Evolutionary conservation across 2,329 filamentous ascomycete species (phyloP).

Genomic region (Shiraia bambusicola): DNA sequence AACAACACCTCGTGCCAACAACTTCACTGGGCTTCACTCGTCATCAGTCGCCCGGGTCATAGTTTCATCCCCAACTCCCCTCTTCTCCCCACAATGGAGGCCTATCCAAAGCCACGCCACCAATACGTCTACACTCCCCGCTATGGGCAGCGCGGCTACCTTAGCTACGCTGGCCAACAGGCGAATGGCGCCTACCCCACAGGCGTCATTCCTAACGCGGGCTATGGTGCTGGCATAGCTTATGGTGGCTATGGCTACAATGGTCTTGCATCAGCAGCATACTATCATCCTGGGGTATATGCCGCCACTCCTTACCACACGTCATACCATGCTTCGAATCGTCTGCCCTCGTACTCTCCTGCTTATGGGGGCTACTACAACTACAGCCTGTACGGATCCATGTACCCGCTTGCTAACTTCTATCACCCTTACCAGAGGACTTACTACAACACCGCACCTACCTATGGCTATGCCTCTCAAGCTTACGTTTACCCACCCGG

Average conservation of each 20-base stretch:
- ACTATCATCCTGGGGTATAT: slow-evolving; percentile 30
- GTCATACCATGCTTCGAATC: slow-evolving; percentile 6
- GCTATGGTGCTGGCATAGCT: slow-evolving; percentile 6
- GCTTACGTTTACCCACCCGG: slow-evolving; percentile 26
- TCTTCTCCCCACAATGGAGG: slow-evolving; percentile 17
- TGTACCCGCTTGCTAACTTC: slow-evolving; percentile 41
- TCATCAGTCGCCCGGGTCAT: background rate
- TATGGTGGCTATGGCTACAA: slow-evolving; percentile 15
- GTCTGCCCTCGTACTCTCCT: slow-evolving; percentile 8
- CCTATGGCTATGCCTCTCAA: slow-evolving; percentile 23
- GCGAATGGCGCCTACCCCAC: slow-evolving; percentile 29
- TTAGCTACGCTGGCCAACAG: slow-evolving; percentile 30
- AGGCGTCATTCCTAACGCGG: slow-evolving; percentile 21
- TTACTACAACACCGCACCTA: slow-evolving; percentile 28
- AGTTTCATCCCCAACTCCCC: background rate
- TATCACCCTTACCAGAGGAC: slow-evolving; percentile 36
- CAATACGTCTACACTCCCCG: slow-evolving; percentile 35
- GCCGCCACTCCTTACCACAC: slow-evolving; percentile 22
- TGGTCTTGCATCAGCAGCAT: slow-evolving; percentile 11
- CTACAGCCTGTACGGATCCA: slow-evolving; percentile 26
- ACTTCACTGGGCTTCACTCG: background rate
- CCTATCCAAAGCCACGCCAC: slow-evolving; percentile 34
- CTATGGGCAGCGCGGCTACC: slow-evolving; percentile 30
- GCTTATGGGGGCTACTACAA: slow-evolving; percentile 27
- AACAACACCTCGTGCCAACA: slow-evolving; percentile 1